Evolutionary conservation across 495 filamentous ascomycete species (phyloP), one percentile per base, ranked within the genome.

Genomic region (Cairneyella variabilis): DNA sequence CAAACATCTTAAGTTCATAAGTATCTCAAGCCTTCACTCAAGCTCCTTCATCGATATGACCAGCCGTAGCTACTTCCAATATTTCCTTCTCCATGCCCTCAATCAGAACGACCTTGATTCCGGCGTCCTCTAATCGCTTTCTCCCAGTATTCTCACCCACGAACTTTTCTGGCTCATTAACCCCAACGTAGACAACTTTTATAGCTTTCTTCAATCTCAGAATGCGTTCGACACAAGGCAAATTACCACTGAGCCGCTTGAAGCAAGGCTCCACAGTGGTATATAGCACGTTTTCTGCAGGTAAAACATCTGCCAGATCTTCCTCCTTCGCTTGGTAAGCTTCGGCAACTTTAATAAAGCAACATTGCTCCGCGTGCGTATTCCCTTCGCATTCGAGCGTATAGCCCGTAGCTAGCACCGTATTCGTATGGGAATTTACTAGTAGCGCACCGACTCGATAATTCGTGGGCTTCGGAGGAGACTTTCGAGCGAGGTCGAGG

Each of bases 251-350:
- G 25, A 93, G 67, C 42, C 93, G 74, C 56, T 86, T 78, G 36
- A 79, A 86, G 68, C 93, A 98, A 1, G 93, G 93, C 70, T 97
- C 93, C 74, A 98, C 87, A 0, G 91, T 96, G 1, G 95, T 96
- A 66, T 97, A 97, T 26, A 98, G 73, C 10, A 83, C 76, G 3
- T 86, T 72, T 20, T 67, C 63, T 14, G 65, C 51, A 0, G 83
- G 80, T 0, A 93, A 72, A 0, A 78, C 75, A 11, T 76, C 66
- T 14, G 60, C 68, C 11, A 91, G 71, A 11, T 71, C 58, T 18
- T 80, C 80, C 45, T 87, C 83, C 1, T 73, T 27, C 8, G 85
- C 67, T 23, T 43, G 48, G 42, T 53, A 69, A 58, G 53, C 17
- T 23, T 58, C 39, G 4, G 58, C 46, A 22, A 85, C 77, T 67